A percentile compares a stretch with the other conserved stretches of the same genome.
Evolutionary conservation across 805 yeast species (phyloP).

Genomic region (Priceomyces haplophilus): DNA sequence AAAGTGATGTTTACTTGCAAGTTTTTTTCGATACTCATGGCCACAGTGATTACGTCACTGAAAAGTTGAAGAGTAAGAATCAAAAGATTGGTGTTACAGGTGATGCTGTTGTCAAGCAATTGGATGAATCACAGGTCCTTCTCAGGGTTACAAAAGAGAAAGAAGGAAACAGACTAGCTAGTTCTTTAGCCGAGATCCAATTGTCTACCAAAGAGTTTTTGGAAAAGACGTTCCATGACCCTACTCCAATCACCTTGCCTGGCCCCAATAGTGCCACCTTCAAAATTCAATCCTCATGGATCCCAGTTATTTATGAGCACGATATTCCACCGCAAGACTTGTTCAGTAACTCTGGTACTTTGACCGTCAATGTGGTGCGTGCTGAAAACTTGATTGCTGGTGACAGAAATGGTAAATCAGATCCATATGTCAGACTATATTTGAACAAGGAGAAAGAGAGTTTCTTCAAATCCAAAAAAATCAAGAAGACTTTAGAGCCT

Average conservation of each 20-base stretch:
- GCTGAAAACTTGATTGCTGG: slow-evolving; percentile 76
- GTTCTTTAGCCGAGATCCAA: slow-evolving; percentile 57
- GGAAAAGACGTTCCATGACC: slow-evolving; percentile 60
- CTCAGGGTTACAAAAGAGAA: slow-evolving; percentile 60
- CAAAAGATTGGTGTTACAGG: slow-evolving; percentile 47
- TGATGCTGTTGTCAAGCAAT: slow-evolving; percentile 73
- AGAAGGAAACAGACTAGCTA: slow-evolving; percentile 52
- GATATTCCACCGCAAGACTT: slow-evolving; percentile 72
- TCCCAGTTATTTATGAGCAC: slow-evolving; percentile 60
- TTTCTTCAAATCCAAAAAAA: slow-evolving; percentile 70
- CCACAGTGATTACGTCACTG: slow-evolving; percentile 58
- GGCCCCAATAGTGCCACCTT: slow-evolving; percentile 54
- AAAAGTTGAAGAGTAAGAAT: slow-evolving; percentile 45
- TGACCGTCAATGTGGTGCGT: slow-evolving; percentile 56
- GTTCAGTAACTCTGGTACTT: slow-evolving; percentile 68
- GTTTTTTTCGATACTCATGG: slow-evolving; percentile 75
- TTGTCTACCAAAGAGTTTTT: slow-evolving; percentile 67
- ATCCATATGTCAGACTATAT: slow-evolving; percentile 76
- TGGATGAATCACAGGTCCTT: slow-evolving; percentile 66
- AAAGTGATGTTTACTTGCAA: slow-evolving; percentile 64
- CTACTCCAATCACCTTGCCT: slow-evolving; percentile 52
- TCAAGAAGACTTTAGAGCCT: slow-evolving; percentile 89
- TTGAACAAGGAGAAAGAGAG: slow-evolving; percentile 58
- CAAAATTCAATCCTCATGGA: slow-evolving; percentile 66
- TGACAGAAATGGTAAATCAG: slow-evolving; percentile 91